Evolutionary conservation across 1,284 basidiomycete species (phyloP), one percentile per base, ranked within the genome.

Genomic region (Grifola frondosa): DNA sequence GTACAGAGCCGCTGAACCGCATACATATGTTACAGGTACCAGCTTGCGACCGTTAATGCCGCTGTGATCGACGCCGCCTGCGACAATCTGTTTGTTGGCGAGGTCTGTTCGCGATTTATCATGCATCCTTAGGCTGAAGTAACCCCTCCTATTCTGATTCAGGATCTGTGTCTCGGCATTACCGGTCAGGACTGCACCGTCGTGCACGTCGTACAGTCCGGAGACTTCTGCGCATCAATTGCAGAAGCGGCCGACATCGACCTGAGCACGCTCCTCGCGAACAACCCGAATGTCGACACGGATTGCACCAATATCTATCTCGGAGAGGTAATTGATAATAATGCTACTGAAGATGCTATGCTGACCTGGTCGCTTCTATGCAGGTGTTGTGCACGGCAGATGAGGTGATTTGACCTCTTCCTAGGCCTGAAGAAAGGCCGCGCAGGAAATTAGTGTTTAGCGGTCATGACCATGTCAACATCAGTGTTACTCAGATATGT

Each of bases 31-130:
- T 11, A 11, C 48, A 84, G 83, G 5, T 89, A 80, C 67, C 85
- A 89, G 61, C 75, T 89, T 30, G 74, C 77, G 6, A 70, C 68
- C 6, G 69, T 79, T 50, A 88, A 88, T 60, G 37, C 59, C 0
- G 60, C 57, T 49, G 55, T 57, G 44, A 75, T 85, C 52, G 65
- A 86, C 53, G 25, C 60, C 0, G 41, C 33, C 3, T 88, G 85
- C 68, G 58, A 60, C 52, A 83, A 84, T 56, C 74, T 88, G 37
- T 30, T 52, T 2, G 62, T 72, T 3, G 77, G 75, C 16, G 50
- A 64, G 25, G 62, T 52, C 24, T 21, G 38, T 34, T 31, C 25
- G 5, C 13, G 10, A 31, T 30, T 5, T 10, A 16, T 9, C 3
- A 11, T 3, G 10, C 34, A 24, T 32, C n/a, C n/a, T n/a, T n/a